Evolutionary conservation across 129 eudicot genomes (phyloP), one percentile per base, ranked within the genome.

Genomic region (Artemisia tridentata): DNA sequence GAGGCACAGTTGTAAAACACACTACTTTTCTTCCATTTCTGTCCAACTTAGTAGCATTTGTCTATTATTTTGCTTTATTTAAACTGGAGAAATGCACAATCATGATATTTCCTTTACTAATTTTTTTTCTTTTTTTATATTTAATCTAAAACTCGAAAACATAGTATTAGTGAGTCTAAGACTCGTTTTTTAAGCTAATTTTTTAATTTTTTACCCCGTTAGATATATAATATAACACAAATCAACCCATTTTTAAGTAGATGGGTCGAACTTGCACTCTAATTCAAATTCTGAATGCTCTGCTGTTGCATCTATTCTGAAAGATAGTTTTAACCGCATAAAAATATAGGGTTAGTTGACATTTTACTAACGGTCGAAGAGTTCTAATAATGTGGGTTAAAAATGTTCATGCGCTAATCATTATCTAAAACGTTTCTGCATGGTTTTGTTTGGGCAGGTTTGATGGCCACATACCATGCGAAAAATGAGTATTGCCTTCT

Each of bases 401-500:
- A 31, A 55, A n/a, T 18, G 9, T 34, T 34, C 43, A 34, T 34
- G 43, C 1, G 2, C 43, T 34, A 7, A 34, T 69, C 7, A 21
- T 21, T 3, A 7, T 65, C 15, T 58, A 12, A 68, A 3, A 25
- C n/a, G 11, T 69, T 7, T 7, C 20, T 48, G 25, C 48, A 3
- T 72, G 59, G 11, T 13, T 21, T 27, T 65, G 19, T 38, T 31
- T 65, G 17, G 52, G 78, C 87, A 92, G 98, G 98, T 23, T 78
- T 92, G 85, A 81, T 81, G 88, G 91, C 95, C 60, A 86, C 98
- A 52, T 92, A 92, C 83, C 98, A 92, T 75, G 98, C 98, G 18
- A 88, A 84, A 82, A 92, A 92, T 21, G 98, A 92, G 80, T 92
- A 88, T 74, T 92, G 98, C 80, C 91, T 84, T 69, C 86, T 92